Base-by-base conservation (phyloP, 176 grass and related monocot genomes). In the Panicum miliaceum region DNA sequence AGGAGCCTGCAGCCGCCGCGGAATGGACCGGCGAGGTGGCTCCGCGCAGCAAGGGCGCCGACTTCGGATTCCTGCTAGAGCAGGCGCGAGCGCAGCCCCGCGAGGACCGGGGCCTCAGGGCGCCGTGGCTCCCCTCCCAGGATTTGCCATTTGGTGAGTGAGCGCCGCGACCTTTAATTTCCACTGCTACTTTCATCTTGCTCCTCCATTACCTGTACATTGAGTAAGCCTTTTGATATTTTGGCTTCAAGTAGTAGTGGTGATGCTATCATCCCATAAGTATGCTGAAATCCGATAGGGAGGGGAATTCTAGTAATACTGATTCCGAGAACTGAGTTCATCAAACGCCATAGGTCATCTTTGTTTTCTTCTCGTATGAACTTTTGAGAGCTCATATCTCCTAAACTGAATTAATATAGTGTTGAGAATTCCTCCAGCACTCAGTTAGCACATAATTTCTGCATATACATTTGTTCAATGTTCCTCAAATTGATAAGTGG, bases 31-130 rank as follows among this genome's bases (percentile, higher is more conserved):
- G 78, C 46, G 91, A 92, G 67, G 90, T 92, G 7, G 63, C 82
- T 64, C 89, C 89, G 3, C 89, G 89, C 57, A 98, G 96, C 82
- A 95, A 95, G 85, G 96, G 93, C 22, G 83, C 93, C 3, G 93
- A 98, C 79, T 95, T 93, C 81, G 41, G 23, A 6, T 95, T 88
- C 68, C 86, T 98, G 75, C 73, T 98, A 68, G 91, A 98, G 71
- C 85, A 95, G 73, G 93, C 93, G 35, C 89, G 85, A 20, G 66
- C 87, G 15, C 89, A 92, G 82, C 75, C 89, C 41, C 82, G 75
- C 57, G 82, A 84, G 74, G 58, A 22, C 75, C 64, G 53, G 32
- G 84, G 77, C 18, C 22, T 92, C 59, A 54, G 4, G 37, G 20
- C 32, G 61, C 73, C 67, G 42, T 61, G 72, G 68, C 75, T 91